A percentile compares a stretch with the other conserved stretches of the same genome.
These are phyloP conservation scores for Coemansia aciculifera DNA, from an alignment of 192 early-diverging fungal genomes.

Conservation along the genomic window DNA sequence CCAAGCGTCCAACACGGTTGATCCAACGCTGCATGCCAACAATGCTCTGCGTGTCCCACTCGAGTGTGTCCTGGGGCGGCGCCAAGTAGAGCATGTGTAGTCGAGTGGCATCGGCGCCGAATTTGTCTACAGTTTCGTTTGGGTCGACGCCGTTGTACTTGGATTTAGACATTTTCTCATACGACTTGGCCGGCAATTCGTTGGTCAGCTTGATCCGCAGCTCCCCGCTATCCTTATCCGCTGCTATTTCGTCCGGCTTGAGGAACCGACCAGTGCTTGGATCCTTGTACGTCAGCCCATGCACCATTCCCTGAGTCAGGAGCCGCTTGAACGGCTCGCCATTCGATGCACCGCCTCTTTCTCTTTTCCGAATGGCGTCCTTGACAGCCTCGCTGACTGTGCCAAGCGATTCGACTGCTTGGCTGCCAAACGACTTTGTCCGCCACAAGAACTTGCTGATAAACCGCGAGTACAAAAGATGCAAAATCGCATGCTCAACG, in stretches of 20 bases:
- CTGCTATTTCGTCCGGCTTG: constrained; percentile 66
- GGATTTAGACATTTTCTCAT: constrained; percentile 97
- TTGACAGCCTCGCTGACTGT: background rate
- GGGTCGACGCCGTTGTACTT: constrained; percentile 96
- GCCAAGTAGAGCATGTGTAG: constrained; percentile 87
- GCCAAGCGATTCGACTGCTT: background rate
- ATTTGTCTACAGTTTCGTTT: constrained; percentile 43
- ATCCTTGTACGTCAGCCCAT: constrained; percentile 80
- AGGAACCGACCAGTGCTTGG: constrained; percentile 73
- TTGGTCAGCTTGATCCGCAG: constrained; percentile 68
- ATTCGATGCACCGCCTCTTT: constrained; percentile 32
- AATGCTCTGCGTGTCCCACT: constrained; percentile 90
- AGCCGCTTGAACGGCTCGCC: constrained; percentile 88
- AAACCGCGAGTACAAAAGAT: constrained; percentile 91
- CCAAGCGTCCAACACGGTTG: constrained; percentile 61
- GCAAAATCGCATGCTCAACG: constrained; percentile 91
- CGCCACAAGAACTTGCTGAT: constrained; percentile 81
- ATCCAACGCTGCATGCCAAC: constrained; percentile 92
- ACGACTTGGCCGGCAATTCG: constrained; percentile 58
- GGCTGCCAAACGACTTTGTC: constrained; percentile 48
- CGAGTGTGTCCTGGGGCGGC: constrained; percentile 82
- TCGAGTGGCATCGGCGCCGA: constrained; percentile 84
- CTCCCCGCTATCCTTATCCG: constrained; percentile 16
- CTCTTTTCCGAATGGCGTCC: constrained; percentile 28
- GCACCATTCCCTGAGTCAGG: constrained; percentile 95